Conservation (phyloP, 1,139 yeast genomes). For the Suhomyces yuchorum region DNA sequence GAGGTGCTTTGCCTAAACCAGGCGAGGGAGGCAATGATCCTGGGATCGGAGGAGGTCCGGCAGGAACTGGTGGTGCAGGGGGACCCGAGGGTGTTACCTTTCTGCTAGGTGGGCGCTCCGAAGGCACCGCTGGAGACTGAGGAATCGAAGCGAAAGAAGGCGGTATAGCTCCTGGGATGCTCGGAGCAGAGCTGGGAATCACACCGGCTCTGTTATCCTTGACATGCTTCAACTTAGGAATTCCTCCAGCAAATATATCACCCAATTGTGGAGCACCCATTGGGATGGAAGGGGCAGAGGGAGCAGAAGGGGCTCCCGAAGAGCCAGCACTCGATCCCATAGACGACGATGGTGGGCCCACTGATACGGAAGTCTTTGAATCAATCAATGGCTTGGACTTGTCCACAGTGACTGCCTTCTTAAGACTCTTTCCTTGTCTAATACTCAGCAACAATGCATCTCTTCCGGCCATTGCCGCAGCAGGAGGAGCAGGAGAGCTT, state of each 20-base stretch:
- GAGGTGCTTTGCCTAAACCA: constrained; percentile 19
- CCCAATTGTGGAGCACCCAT: constrained; percentile 62
- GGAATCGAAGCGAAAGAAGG: constrained; percentile 5
- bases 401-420: constrained; percentile 63
- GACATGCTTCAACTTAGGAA: constrained; percentile 73
- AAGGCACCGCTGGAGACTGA: constrained; percentile 12
- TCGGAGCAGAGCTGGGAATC: constrained; percentile 44
- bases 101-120: constrained; percentile 12
- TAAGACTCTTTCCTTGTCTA: constrained; percentile 72
- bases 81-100: constrained; percentile 21
- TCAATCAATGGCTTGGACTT: constrained; percentile 49
- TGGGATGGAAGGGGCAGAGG: constrained; percentile 23
- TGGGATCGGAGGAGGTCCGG: constrained; percentile 21
- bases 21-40: constrained; percentile 23
- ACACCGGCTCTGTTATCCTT: constrained; percentile 45
- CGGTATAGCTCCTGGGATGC: constrained; percentile 24
- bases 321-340: constrained; percentile 13
- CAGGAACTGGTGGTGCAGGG: constrained; percentile 17
- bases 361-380: constrained; percentile 26
- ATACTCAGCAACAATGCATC: constrained; percentile 88
- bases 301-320: constrained; percentile 12
- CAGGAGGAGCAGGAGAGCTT: constrained; percentile 30
- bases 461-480: constrained; percentile 51
- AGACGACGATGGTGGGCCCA: constrained; percentile 14
- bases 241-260: constrained; percentile 82